Evolutionary conservation across 805 yeast species (phyloP).

Genomic region (Ogataea ganodermae): DNA sequence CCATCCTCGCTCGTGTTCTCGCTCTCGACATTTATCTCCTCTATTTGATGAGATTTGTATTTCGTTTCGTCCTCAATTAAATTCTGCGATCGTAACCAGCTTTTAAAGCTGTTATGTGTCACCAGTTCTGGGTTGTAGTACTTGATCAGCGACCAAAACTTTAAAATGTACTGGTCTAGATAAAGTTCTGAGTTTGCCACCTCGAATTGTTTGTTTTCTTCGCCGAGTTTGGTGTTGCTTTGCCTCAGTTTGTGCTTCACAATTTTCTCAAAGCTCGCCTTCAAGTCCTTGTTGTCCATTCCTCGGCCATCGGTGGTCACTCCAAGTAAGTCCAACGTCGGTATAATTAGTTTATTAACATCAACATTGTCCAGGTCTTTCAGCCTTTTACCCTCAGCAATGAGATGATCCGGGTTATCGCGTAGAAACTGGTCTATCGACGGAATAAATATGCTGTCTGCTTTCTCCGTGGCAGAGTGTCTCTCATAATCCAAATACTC

Average conservation of each 20-base stretch:
- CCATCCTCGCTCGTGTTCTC: neutral
- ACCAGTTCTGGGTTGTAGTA: slow-evolving; percentile 28
- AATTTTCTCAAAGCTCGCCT: slow-evolving; percentile 13
- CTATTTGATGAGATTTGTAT: slow-evolving; percentile 17
- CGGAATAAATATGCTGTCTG: slow-evolving; percentile 22
- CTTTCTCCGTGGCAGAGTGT: neutral
- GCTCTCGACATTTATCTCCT: slow-evolving; percentile 18
- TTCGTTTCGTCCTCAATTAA: neutral
- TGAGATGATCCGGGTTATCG: slow-evolving; percentile 23
- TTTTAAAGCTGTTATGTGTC: slow-evolving; percentile 17
- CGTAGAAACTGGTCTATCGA: slow-evolving; percentile 29
- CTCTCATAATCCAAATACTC: slow-evolving; percentile 9
- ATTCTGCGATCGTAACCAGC: slow-evolving; percentile 16
- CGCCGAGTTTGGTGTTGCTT: neutral
- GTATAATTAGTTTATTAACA: slow-evolving; percentile 16
- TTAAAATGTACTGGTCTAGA: slow-evolving; percentile 21
- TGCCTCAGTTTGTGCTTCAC: slow-evolving; percentile 1
- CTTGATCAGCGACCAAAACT: slow-evolving; percentile 26
- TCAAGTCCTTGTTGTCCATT: slow-evolving; percentile 5
- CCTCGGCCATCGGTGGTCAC: neutral
- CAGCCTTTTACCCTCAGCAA: slow-evolving; percentile 9
- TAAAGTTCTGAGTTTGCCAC: slow-evolving; percentile 26
- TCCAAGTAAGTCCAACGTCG: slow-evolving; percentile 13
- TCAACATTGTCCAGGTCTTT: slow-evolving; percentile 17
- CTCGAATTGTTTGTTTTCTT: slow-evolving; percentile 6